Conservation (phyloP, 345 rosid genomes). For the Atalantia buxifolia region DNA sequence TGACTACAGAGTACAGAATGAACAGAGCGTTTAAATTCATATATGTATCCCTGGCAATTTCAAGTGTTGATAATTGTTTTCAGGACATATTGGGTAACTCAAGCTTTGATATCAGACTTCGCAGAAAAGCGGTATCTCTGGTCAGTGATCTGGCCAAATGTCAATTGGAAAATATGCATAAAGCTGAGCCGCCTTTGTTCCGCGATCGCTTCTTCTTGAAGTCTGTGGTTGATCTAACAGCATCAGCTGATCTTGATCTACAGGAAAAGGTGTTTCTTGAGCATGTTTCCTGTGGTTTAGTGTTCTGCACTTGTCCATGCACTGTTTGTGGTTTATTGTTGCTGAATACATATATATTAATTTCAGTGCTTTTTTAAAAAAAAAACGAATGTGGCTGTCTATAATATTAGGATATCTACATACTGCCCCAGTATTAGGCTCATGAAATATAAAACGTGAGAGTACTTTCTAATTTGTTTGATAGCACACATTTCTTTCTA, state of each 20-base stretch:
- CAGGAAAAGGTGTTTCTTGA: constrained; percentile 72
- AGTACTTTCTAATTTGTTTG: not conserved
- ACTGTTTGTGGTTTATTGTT: not conserved
- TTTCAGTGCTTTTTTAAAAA: not conserved
- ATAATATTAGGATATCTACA: not conserved
- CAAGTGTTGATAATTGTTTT: constrained; percentile 15
- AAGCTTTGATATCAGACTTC: constrained; percentile 60
- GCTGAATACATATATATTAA: not conserved
- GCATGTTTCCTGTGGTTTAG: constrained; percentile 6
- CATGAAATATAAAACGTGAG: not conserved
- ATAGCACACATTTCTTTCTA: not conserved
- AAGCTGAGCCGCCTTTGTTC: constrained; percentile 49
- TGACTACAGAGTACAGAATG: constrained; percentile 16
- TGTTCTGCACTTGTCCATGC: not conserved
- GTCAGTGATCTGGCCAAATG: constrained; percentile 71
- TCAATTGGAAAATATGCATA: constrained; percentile 49
- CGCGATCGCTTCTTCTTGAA: constrained; percentile 57
- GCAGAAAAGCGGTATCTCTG: constrained; percentile 69
- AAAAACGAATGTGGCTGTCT: not conserved
- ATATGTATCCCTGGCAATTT: not conserved
- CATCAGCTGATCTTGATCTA: constrained; percentile 70
- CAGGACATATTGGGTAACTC: constrained; percentile 66
- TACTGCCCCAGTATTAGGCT: not conserved
- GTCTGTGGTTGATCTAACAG: constrained; percentile 67
- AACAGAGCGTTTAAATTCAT: not conserved